Evolutionary conservation across 2,329 filamentous ascomycete species (phyloP), one percentile per base, ranked within the genome.

Genomic region (Pyricularia pennisetigena): DNA sequence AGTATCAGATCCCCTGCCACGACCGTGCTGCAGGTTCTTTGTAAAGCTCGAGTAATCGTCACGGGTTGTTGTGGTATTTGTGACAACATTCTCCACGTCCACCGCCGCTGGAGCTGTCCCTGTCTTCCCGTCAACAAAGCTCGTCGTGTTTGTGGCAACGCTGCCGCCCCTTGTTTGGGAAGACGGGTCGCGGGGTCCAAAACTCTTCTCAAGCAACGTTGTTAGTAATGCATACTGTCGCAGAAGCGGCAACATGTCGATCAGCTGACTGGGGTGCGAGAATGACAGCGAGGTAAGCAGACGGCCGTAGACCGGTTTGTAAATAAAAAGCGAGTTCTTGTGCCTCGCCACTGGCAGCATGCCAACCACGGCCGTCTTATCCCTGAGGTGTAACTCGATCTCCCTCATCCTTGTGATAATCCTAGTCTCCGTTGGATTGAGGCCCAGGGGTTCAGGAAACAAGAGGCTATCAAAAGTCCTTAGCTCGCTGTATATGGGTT

Each of bases 171-270:
- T 7, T 20, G 4, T 7, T 49, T 49, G 41, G 4, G 12, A 30
- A 28, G 24, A 12, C 24, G 63, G n/a, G 24, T 28, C 24, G 41
- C 41, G 41, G 20, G 78, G 74, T 49, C 80, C 81, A 73, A 92
- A 90, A 68, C 84, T 87, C 66, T 85, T 86, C 68, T 83, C 79
- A 3, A 94, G 81, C 2, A 95, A 77, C 0, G 82, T 86, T 1
- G 87, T 87, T 4, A 92, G 80, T 71, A 90, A 88, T 0, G 90
- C 89, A 74, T 92, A 95, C 75, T 95, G 92, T 16, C 92, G 83
- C 20, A 95, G 80, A 4, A 84, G 81, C 0, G 92, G 91, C n/a
- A 96, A 82, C 74, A 94, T 86, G 67, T 86, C 83, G 7, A 94
- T 80, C 4, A 96, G 79, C 74, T 96, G 91, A 66, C 88, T 85